Evolutionary conservation across 116 monocot species (phyloP), one percentile per base, ranked within the genome.

Genomic region (Papilionanthe hybrid): DNA sequence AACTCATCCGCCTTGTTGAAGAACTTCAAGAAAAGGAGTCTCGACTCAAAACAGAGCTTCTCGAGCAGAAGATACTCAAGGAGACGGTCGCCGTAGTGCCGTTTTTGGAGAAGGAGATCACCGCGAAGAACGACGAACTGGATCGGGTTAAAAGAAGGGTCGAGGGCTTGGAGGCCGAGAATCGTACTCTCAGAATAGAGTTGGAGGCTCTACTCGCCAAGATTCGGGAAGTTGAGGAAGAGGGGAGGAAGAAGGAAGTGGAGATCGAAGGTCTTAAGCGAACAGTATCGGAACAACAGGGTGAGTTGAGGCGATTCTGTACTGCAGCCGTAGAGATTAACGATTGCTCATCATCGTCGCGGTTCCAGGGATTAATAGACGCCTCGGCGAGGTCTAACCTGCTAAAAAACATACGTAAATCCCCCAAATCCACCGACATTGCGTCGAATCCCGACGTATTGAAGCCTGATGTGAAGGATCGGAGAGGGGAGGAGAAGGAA

Each of bases 41-140:
- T 30, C 86, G 89, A n/a, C 89, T 97, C 56, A 83, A 84, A 42
- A 90, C 88, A 18, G 85, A 97, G 92, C 82, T 97, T 7, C 84
- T 97, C 27, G 96, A 97, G 90, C 92, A 97, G 79, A 97, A 97
- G 82, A 83, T 97, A 19, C 84, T 94, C 20, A 90, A 86, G 80
- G 97, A 97, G 84, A 92, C 94, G 22, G 92, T 87, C 69, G 83
- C 92, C 72, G 85, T 97, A 19, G 94, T 97, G 1, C 97, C 97
- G n/a, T 90, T 94, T 78, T 81, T 97, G 13, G 97, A 97, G 86
- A 73, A 80, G 42, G 88, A 95, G 81, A 67, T 95, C 76, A 66
- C 60, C 41, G 69, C 78, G 32, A 87, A 88, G 84, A 74, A 79
- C 49, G 83, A 81, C 17, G 90, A 96, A 82, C 81, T 93, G 72